Evolutionary conservation across 2,329 filamentous ascomycete species (phyloP), one percentile per base, ranked within the genome.

Genomic region (Fusarium nodosum): DNA sequence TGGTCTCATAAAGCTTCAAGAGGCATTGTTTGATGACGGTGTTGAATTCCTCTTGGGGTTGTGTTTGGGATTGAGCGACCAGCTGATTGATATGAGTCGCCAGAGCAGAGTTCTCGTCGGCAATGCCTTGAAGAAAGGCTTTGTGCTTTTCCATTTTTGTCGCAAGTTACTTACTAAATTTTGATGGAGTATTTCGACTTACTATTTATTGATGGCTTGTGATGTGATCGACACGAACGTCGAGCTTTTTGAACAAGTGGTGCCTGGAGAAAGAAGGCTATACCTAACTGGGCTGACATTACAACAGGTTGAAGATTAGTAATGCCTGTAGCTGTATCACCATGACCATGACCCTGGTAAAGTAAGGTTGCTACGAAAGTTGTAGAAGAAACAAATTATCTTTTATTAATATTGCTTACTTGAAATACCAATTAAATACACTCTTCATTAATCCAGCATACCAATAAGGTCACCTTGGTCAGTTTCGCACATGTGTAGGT

Each of bases 21-120:
- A 52, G 48, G 8, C 26, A 52, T 41, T 52, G 36, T 52, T 11
- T 38, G n/a, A 39, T 41, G 36, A 36, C n/a, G 30, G 26, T 26
- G n/a, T 41, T 30, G 48, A 41, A n/a, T 31, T 52, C 26, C 5
- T 41, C 48, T 20, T 41, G 16, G n/a, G 36, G 10, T 4, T 12
- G 36, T 41, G 48, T 52, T 31, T 30, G 48, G 26, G 34, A 11
- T 26, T 22, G 36, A 30, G 34, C 26, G 7, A 34, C n/a, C 11
- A 52, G 18, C 12, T 41, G 24, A 7, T 41, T 31, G 13, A 52
- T 52, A n/a, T 52, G 4, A 5, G 26, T 9, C 3, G 26, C 13
- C n/a, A 52, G 28, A 7, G 36, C 24, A 22, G n/a, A 30, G 16
- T 41, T 52, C 7, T 41, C 26, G 12, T 52, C 26, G 4, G 33